Evolutionary conservation across 768 basidiomycete species (phyloP).

Genomic region (Podaxis sp.): DNA sequence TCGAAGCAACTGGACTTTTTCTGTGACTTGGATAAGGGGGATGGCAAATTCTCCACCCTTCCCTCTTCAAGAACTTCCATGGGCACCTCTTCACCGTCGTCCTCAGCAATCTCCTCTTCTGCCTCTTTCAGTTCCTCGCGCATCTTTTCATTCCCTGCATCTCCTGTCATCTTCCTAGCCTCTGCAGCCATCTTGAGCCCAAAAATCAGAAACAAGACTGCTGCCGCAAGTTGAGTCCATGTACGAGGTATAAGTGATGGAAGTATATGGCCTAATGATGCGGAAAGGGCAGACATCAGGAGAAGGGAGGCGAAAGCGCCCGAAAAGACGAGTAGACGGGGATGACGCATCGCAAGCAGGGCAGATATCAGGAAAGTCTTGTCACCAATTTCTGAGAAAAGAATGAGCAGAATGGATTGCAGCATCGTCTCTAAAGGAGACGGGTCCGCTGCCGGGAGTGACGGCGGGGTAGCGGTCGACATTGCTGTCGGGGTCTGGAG

Average conservation of each 20-base stretch:
- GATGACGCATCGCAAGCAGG: slow-evolving; percentile 89
- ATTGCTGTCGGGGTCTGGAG: neutral
- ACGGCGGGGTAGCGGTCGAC: slow-evolving; percentile 4
- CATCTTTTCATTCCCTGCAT: slow-evolving; percentile 68
- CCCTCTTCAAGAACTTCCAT: slow-evolving; percentile 80
- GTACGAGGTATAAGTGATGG: slow-evolving; percentile 70
- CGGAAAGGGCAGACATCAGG: slow-evolving; percentile 92
- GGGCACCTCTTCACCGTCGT: slow-evolving; percentile 56
- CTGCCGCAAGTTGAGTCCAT: slow-evolving; percentile 72
- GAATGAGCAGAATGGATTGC: slow-evolving; percentile 87
- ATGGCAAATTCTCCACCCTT: slow-evolving; percentile 18
- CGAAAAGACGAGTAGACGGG: slow-evolving; percentile 77
- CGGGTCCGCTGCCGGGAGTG: neutral
- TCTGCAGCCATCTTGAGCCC: slow-evolving; percentile 88
- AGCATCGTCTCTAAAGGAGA: slow-evolving; percentile 44
- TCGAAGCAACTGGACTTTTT: slow-evolving; percentile 33
- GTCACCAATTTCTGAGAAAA: slow-evolving; percentile 92
- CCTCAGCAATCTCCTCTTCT: slow-evolving; percentile 90
- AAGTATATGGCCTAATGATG: slow-evolving; percentile 88
- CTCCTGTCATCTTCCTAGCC: slow-evolving; percentile 66
- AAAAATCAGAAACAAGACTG: slow-evolving; percentile 84
- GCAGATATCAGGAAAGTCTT: slow-evolving; percentile 88
- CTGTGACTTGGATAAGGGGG: slow-evolving; percentile 16
- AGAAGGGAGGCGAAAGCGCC: slow-evolving; percentile 87
- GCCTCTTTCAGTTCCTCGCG: slow-evolving; percentile 94